Evolutionary conservation across 495 filamentous ascomycete species (phyloP).

Genomic region (Parathielavia hyrcaniae): DNA sequence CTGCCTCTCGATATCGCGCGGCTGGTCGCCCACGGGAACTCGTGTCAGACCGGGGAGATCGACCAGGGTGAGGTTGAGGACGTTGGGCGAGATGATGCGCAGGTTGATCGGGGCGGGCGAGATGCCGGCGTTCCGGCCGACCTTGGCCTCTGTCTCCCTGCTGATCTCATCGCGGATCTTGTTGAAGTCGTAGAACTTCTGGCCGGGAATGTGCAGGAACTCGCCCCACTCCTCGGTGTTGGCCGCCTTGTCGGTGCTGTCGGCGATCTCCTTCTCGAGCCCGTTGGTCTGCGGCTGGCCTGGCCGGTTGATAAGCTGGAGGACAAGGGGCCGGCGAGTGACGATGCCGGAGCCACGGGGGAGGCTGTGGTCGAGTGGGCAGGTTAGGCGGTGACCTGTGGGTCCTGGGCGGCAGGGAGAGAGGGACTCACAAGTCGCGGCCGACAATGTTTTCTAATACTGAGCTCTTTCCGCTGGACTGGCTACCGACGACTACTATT

Average conservation of each 20-base stretch:
- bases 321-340: conserved; percentile 88
- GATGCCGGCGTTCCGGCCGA: conserved; percentile 92
- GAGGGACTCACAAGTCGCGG: conserved; percentile 79
- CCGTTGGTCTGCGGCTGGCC: conserved; percentile 62
- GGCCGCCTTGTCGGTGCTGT: conserved; percentile 63
- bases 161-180: conserved; percentile 99
- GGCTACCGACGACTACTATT: conserved; percentile 97
- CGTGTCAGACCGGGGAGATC: conserved; percentile 97
- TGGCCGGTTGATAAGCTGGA: conserved; percentile 93
- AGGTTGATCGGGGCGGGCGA: conserved; percentile 95
- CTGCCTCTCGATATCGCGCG: conserved; percentile 95
- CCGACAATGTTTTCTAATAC: conserved; percentile 99
- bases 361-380: conserved; percentile 51
- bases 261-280: conserved; percentile 61
- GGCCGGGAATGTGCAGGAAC: conserved; percentile 95
- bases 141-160: conserved; percentile 93
- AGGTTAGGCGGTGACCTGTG: conserved; percentile 13
- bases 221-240: conserved; percentile 98
- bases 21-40: conserved; percentile 97
- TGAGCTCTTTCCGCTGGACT: conserved; percentile 99
- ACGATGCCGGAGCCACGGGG: conserved; percentile 98
- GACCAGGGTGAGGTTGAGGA: conserved; percentile 93
- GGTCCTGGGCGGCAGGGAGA: conserved; percentile 1
- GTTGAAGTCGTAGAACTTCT: conserved; percentile 99
- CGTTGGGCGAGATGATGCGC: conserved; percentile 95